Percentiles rank a stretch among this genome's conserved stretches.
Conservation (phyloP, 495 filamentous ascomycete genomes). For the Eremomyces bilateralis region DNA sequence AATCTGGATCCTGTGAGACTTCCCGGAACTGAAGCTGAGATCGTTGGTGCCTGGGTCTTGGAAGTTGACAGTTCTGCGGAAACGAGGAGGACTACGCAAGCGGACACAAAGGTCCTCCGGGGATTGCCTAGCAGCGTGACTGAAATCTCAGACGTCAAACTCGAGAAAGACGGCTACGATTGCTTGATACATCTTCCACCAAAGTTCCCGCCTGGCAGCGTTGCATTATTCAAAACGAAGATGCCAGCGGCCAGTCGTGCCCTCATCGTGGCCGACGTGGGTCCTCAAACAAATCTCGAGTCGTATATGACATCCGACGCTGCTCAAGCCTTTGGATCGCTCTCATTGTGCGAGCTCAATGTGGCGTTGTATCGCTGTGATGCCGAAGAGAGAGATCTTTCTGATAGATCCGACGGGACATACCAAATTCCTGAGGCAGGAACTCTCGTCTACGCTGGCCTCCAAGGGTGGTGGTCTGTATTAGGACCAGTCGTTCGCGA, state of each 20-base stretch:
- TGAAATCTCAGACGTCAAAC: slow-evolving; percentile 42
- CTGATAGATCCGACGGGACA: slow-evolving; percentile 57
- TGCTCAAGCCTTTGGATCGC: slow-evolving; percentile 50
- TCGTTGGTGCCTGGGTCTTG: slow-evolving; percentile 72
- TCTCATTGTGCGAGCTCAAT: slow-evolving; percentile 67
- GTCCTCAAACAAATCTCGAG: too few relatives aligned
- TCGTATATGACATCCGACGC: slow-evolving; percentile 64
- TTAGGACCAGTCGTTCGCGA: slow-evolving; percentile 64
- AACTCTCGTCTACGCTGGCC: slow-evolving; percentile 75
- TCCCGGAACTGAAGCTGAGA: slow-evolving; percentile 47
- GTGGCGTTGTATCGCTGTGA: slow-evolving; percentile 83
- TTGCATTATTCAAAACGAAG: slow-evolving; percentile 89
- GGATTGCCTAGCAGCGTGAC: slow-evolving; percentile 66
- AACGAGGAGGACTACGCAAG: slow-evolving; percentile 35
- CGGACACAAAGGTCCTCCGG: slow-evolving; percentile 45
- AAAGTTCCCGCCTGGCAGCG: slow-evolving; percentile 73
- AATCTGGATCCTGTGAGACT: slow-evolving; percentile 56
- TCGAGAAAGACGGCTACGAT: slow-evolving; percentile 44
- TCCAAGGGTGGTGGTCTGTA: slow-evolving; percentile 97
- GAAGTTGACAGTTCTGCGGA: slow-evolving; percentile 54
- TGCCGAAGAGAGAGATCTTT: slow-evolving; percentile 70
- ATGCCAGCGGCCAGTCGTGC: slow-evolving; percentile 67
- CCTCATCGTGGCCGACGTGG: slow-evolving; percentile 33
- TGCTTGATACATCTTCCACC: slow-evolving; percentile 67
- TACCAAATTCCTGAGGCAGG: slow-evolving; percentile 74